These are phyloP conservation scores for Platanus orientalis DNA, from an alignment of 164 flowering plant species.

Conservation along the genomic window DNA sequence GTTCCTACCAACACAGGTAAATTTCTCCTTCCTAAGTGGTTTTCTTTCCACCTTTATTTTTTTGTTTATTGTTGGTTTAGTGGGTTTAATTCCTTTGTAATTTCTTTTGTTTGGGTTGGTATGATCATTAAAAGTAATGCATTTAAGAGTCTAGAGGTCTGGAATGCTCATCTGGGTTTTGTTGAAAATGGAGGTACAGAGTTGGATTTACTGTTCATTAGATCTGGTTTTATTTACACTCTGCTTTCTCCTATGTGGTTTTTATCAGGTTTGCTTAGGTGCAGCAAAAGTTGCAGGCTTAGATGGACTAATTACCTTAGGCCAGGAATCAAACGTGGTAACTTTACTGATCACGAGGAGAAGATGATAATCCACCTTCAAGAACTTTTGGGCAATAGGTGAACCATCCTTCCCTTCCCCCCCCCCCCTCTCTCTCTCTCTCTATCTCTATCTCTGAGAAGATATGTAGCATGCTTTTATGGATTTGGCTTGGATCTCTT, in stretches of 20 bases:
- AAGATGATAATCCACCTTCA: too few relatives aligned
- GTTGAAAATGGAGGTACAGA: too few relatives aligned
- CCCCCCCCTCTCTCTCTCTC: not conserved
- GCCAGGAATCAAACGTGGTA: too few relatives aligned
- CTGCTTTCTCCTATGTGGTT: constrained; percentile 5
- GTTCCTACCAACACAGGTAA: constrained; percentile 74
- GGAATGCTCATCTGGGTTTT: not conserved
- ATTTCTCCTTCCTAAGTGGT: not conserved
- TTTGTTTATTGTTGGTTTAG: not conserved
- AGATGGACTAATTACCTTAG: too few relatives aligned
- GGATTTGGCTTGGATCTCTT: too few relatives aligned
- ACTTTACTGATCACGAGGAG: constrained; percentile 86
- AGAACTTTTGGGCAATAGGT: constrained; percentile 92
- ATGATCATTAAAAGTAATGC: constrained; percentile 16
- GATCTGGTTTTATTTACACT: not conserved
- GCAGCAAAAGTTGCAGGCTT: too few relatives aligned
- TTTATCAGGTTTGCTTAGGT: constrained; percentile 65
- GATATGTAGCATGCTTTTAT: too few relatives aligned
- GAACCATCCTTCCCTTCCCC: constrained; percentile 7
- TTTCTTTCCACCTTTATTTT: not conserved
- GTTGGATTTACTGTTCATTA: not conserved
- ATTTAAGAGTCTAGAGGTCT: constrained; percentile 12
- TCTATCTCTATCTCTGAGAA: too few relatives aligned
- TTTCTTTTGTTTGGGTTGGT: constrained; percentile 11
- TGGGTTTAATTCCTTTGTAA: not conserved